phyloP scores from a whole-genome alignment of 345 rosid genomes.

The Psidium guajava region DNA sequence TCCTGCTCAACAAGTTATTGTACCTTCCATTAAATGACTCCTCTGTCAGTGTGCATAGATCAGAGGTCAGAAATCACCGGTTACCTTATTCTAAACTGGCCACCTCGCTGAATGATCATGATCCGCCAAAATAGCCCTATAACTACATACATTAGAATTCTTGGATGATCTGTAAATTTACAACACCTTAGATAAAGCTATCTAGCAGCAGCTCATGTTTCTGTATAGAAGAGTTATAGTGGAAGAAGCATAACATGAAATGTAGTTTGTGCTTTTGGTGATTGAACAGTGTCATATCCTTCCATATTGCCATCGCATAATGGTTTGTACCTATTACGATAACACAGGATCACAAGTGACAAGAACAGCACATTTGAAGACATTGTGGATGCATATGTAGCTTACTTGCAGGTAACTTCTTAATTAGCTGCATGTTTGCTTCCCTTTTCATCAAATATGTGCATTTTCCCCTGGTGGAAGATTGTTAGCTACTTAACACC shows the following conservation, averaged over 20 bases:
- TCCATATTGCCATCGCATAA: neutral
- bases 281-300: neutral
- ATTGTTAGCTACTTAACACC: neutral
- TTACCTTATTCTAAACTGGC: neutral
- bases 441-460: neutral
- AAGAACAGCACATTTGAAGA: constrained; percentile 64
- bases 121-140: neutral
- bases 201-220: neutral
- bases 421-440: neutral
- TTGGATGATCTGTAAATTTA: neutral
- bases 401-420: constrained; percentile 60
- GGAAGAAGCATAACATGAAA: neutral
- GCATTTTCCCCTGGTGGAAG: neutral
- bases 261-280: neutral
- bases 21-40: neutral
- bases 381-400: constrained; percentile 81
- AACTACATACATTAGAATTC: neutral
- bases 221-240: neutral
- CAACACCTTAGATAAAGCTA: neutral
- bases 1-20: neutral
- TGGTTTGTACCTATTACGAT: neutral
- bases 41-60: neutral
- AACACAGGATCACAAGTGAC: constrained; percentile 51
- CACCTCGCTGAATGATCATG: neutral
- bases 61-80: neutral